These are phyloP conservation scores for Musa schizocarpa DNA, from an alignment of 176 grass and related monocot genomes.

Conservation along the genomic window DNA sequence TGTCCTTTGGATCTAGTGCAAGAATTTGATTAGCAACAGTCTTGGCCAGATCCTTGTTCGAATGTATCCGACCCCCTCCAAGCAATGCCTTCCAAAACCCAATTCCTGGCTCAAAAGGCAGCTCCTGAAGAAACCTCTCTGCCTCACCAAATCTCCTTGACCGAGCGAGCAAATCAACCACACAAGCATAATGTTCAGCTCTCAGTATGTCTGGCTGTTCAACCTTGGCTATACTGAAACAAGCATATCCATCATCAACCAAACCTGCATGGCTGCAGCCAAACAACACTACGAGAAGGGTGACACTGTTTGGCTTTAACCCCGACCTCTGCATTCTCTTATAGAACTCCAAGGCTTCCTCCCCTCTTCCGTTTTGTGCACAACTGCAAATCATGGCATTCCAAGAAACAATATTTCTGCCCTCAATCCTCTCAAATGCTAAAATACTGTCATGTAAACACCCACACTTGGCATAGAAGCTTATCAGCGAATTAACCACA, in stretches of 20 bases:
- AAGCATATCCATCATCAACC: slow-evolving; percentile 46
- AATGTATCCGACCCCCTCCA: slow-evolving; percentile 57
- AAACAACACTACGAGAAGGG: slow-evolving; percentile 60
- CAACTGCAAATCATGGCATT: slow-evolving; percentile 42
- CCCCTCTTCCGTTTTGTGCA: slow-evolving; percentile 28
- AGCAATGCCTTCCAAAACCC: slow-evolving; percentile 81
- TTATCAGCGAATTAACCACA: slow-evolving; percentile 63
- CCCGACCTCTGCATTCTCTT: slow-evolving; percentile 38
- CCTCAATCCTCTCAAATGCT: slow-evolving; percentile 35
- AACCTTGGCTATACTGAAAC: slow-evolving; percentile 40
- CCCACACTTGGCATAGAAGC: slow-evolving; percentile 72
- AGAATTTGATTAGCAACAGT: slow-evolving; percentile 32
- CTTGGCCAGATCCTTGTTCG: slow-evolving; percentile 40
- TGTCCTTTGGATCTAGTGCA: slow-evolving; percentile 47
- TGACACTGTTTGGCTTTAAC: slow-evolving; percentile 37
- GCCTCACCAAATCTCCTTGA: slow-evolving; percentile 45
- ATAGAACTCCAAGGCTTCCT: slow-evolving; percentile 48
- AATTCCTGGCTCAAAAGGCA: slow-evolving; percentile 61
- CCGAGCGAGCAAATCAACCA: slow-evolving; percentile 63
- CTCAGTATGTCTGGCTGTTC: slow-evolving; percentile 40
- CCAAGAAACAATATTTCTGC: slow-evolving; percentile 64
- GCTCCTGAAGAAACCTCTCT: slow-evolving; percentile 55
- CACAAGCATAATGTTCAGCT: slow-evolving; percentile 69
- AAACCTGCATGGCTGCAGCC: slow-evolving; percentile 75
- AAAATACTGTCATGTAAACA: slow-evolving; percentile 62